Evolutionary conservation across 73 alveolate species (phyloP).

Genomic region (Breviolum minutum): DNA sequence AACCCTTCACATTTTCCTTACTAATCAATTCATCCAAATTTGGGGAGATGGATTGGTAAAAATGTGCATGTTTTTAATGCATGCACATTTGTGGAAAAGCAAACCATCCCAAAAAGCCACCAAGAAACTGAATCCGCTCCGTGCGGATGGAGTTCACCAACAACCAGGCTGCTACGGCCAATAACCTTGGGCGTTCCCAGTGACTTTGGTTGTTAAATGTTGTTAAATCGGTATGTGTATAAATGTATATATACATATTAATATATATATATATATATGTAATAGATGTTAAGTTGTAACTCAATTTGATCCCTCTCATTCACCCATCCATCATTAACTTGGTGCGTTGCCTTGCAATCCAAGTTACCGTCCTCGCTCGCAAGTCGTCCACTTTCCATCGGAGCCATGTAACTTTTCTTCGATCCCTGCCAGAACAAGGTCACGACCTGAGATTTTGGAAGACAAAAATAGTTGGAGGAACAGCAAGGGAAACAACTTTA

Average conservation of each 20-base stretch:
- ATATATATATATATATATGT: neutral
- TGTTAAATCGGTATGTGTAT: neutral
- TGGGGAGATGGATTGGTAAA: too few species aligned
- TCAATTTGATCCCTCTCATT: neutral
- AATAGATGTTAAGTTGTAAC: too few species aligned
- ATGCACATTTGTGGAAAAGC: too few species aligned
- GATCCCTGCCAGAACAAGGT: conserved; percentile 82
- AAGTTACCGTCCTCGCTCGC: conserved; percentile 12
- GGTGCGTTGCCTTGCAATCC: neutral
- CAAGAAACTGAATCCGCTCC: neutral
- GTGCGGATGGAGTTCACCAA: conserved; percentile 94
- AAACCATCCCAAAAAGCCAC: too few species aligned
- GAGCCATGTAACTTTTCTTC: conserved; percentile 33
- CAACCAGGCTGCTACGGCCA: conserved; percentile 94
- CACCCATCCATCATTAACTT: neutral
- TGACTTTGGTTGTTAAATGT: neutral
- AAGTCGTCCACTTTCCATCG: conserved; percentile 18
- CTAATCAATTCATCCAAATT: too few species aligned
- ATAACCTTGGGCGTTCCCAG: neutral
- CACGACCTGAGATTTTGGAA: conserved; percentile 55
- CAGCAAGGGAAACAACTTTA: neutral
- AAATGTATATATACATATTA: too few species aligned
- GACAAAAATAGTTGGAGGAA: neutral
- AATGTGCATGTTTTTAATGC: too few species aligned
- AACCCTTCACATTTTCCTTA: too few species aligned